Evolutionary conservation across 1,139 yeast genomes (phyloP).

Genomic region (Casaregolazyma lundiana): DNA sequence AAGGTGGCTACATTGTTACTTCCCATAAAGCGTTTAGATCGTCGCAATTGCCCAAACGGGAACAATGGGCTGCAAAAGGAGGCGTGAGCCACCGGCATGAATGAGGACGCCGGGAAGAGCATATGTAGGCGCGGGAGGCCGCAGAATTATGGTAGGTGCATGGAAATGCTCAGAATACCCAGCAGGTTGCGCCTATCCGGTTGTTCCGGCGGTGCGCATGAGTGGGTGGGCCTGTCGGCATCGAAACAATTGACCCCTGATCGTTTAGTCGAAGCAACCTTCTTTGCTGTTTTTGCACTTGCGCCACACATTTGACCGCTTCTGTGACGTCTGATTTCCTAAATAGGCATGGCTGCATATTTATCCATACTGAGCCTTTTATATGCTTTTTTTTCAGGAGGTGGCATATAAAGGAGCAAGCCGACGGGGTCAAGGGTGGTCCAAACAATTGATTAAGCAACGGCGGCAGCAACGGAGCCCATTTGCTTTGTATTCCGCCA

Average conservation of each 20-base stretch:
- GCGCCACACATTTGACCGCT: neutral
- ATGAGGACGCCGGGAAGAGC: neutral
- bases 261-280: conserved; percentile 1
- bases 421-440: too few species aligned
- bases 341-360: too few species aligned
- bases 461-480: too few species aligned
- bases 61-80: conserved; percentile 1
- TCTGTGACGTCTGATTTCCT: neutral
- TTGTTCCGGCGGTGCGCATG: too few species aligned
- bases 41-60: neutral
- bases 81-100: neutral
- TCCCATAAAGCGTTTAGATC: neutral
- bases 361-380: neutral
- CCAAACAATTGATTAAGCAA: too few species aligned
- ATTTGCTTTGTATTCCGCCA: too few species aligned
- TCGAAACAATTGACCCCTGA: too few species aligned
- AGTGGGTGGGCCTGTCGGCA: too few species aligned
- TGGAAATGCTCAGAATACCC: too few species aligned
- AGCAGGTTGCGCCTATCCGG: too few species aligned
- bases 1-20: neutral
- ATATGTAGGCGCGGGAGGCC: too few species aligned
- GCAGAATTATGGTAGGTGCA: too few species aligned
- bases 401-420: neutral
- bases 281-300: neutral
- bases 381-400: neutral